Base-by-base conservation (phyloP, 1,139 yeast species). In the Meyerozyma sp. region DNA sequence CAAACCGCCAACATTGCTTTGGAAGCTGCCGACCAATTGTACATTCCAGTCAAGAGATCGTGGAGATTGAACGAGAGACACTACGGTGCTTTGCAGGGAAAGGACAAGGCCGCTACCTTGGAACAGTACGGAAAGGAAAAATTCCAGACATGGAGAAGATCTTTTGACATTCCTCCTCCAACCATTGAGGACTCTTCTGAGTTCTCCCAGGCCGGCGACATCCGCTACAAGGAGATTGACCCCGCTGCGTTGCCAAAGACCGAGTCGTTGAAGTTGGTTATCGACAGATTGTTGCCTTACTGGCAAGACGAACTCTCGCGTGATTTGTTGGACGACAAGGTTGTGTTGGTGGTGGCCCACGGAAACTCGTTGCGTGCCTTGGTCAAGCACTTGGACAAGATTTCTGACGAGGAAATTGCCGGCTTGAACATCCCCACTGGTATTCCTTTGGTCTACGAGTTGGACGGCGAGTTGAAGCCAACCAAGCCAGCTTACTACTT, bases 11-110 rank as follows among this genome's bases (percentile, higher is more conserved):
- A 93, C 85, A 82, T 91, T 69, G 97, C 97, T 50, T 79, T 93
- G 60, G 88, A 86, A 53, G 69, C 77, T 53, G 93, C 97, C 51
- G 97, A 89, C 71, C 90, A 91, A 66, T 75, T 88, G 61, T 91
- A 82, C 80, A 79, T 93, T 56, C 96, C 95, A 63, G 95, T 88
- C 62, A 83, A 85, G 75, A 87, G 97, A 79, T 79, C 91, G 47
- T 91, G 98, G 98, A 85, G 97, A 79, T 82, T 91, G 70, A 91
- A 91, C 75, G 98, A 91, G 78, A 93, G 98, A 79, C 98, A 91
- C 75, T 91, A 91, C 75, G 98, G 98, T 79, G 97, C 90, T 58
- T 81, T 93, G 62, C 98, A 93, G 76, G 98, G 98, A 68, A 91
- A 91, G 79, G 95, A 91, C 79, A 91, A 91, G 79, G 96, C 97